Evolutionary conservation across 139 green algal genomes (phyloP), one percentile per base, ranked within the genome.

Genomic region (Chlamydomonas incerta): DNA sequence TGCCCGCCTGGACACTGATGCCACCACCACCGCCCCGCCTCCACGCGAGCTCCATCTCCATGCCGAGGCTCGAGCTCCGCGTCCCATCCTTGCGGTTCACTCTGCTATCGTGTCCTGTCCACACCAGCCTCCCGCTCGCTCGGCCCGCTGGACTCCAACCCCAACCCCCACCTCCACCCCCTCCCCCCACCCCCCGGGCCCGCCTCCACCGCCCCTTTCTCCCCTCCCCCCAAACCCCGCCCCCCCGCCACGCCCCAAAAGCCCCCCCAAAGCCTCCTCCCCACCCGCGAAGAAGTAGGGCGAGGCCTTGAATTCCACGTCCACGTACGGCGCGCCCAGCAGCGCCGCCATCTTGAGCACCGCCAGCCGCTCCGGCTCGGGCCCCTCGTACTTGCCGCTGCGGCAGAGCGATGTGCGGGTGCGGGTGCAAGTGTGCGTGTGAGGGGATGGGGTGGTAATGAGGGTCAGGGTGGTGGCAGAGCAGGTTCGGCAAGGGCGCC

Each of bases 251-350:
- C 52, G 50, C 10, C 11, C 10, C 11, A 57, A 10, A 57, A 57
- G 14, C 11, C 50, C n/a, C n/a, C n/a, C n/a, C n/a, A n/a, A n/a
- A n/a, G n/a, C 41, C 41, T 8, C 41, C 41, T 20, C 37, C 80
- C 47, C 71, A 92, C 90, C 87, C 34, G 89, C 91, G 87, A 98
- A 96, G 90, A 98, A 98, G 0, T 89, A 73, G 8, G 90, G 62
- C 14, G 93, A 92, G 5, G 94, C 96, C 69, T 96, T 95, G 35
- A 96, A 94, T 90, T 99, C 97, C 18, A 99, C 91, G 88, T 99
- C 97, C 6, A 99, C 86, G 72, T 95, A 98, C 3, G 94, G 92
- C 6, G 95, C 96, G 0, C 97, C 97, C 63, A 92, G 80, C 4
- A 91, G n/a, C 0, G 91, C 91, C 13, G 96, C 95, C 62, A 91